phyloP scores from a whole-genome alignment of 257 asterid genomes.

The Mentha longifolia region DNA sequence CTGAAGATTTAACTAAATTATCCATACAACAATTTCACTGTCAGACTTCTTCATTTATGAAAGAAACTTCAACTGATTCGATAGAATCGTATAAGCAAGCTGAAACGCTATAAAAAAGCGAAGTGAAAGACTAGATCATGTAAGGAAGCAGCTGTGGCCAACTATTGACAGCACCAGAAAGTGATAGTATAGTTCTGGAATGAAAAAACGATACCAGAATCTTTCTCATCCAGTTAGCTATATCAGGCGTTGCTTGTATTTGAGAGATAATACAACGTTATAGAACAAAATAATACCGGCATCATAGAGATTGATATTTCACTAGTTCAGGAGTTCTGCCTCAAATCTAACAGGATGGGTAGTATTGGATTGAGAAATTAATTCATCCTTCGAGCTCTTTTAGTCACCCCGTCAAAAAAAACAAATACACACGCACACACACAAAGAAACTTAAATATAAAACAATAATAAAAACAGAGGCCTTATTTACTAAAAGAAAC shows the following conservation, averaged over 20 bases:
- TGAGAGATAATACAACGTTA: not conserved
- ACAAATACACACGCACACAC: not conserved
- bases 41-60: not conserved
- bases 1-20: not conserved
- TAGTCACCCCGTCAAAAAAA: not conserved
- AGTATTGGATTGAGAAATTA: not conserved
- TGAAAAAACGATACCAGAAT: not conserved
- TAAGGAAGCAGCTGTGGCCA: not conserved
- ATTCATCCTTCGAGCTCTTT: conserved; percentile 7
- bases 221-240: not conserved
- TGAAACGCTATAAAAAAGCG: not conserved
- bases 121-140: conserved; percentile 1
- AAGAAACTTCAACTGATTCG: not conserved
- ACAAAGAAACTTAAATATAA: too few species aligned
- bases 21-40: not conserved
- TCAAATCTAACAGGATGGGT: not conserved
- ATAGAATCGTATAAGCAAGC: not conserved
- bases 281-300: conserved; percentile 2
- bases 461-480: not conserved
- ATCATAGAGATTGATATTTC: not conserved
- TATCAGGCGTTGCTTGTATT: not conserved
- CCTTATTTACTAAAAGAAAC: not conserved
- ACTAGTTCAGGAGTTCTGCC: not conserved
- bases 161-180: not conserved
- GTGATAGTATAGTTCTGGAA: not conserved